phyloP scores from a whole-genome alignment of 2,329 filamentous ascomycete genomes.

The Neopestalotiopsis clavispora region DNA sequence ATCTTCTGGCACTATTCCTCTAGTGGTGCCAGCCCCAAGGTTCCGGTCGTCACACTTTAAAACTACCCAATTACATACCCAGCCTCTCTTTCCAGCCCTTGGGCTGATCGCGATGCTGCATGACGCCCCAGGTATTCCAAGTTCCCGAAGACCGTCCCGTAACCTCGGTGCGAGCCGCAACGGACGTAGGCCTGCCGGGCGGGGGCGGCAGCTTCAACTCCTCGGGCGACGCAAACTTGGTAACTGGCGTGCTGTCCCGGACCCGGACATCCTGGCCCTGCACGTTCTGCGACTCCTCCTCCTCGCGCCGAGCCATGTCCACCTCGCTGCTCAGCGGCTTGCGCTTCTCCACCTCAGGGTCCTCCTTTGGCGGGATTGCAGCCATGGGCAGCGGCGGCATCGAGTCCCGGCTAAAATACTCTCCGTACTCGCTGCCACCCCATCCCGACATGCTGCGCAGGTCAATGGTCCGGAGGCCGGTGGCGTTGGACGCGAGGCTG shows the following conservation, averaged over 20 bases:
- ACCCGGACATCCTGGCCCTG: neutral
- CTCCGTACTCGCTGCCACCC: neutral
- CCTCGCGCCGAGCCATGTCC: neutral
- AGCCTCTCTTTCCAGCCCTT: slow-evolving; percentile 17
- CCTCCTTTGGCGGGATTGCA: neutral
- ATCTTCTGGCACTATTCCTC: neutral
- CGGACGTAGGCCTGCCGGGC: neutral
- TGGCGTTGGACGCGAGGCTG: slow-evolving; percentile 18
- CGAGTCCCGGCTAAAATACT: neutral
- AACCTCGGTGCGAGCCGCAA: slow-evolving; percentile 12
- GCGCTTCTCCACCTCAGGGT: neutral
- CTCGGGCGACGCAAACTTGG: slow-evolving; percentile 1
- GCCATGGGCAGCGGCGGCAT: neutral
- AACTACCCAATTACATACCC: neutral
- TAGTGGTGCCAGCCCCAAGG: neutral
- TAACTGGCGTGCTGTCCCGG: slow-evolving; percentile 5
- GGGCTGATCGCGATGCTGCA: slow-evolving; percentile 19
- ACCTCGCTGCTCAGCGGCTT: neutral
- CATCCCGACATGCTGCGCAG: slow-evolving; percentile 14
- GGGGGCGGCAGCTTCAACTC: slow-evolving; percentile 14
- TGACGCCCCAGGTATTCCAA: slow-evolving; percentile 21
- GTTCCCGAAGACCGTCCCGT: slow-evolving; percentile 17
- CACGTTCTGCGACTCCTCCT: neutral
- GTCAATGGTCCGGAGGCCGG: slow-evolving; percentile 11
- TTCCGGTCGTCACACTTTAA: neutral